Percentiles rank a stretch among this genome's conserved stretches.
phyloP scores from a whole-genome alignment of 306 rosid genomes.

The Cucumis hystrix region DNA sequence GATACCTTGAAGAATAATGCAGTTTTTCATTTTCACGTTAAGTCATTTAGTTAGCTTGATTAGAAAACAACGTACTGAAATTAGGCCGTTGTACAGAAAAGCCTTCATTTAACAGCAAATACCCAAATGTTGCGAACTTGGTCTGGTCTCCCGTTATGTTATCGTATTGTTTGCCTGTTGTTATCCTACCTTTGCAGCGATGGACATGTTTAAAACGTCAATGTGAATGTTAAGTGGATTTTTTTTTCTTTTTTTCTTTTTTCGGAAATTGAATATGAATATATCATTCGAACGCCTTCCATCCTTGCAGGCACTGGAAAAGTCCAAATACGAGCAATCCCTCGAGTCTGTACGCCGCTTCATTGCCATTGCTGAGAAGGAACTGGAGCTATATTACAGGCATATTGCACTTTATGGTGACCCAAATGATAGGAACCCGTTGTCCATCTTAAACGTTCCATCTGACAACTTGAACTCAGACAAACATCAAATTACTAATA shows the following conservation, averaged over 20 bases:
- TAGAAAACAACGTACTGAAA: background rate
- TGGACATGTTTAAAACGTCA: background rate
- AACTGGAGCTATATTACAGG: conserved; percentile 68
- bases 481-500: conserved; percentile 10
- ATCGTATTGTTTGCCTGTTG: background rate
- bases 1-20: background rate
- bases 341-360: conserved; percentile 73
- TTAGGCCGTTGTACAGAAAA: background rate
- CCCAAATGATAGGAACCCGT: conserved; percentile 49
- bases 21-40: background rate
- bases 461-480: conserved; percentile 16
- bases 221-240: background rate
- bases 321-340: conserved; percentile 81
- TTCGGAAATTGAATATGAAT: background rate
- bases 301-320: conserved; percentile 69
- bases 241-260: background rate
- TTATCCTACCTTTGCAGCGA: background rate
- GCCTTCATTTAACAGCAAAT: background rate
- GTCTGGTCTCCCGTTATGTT: background rate
- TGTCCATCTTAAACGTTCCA: conserved; percentile 42
- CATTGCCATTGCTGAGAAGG: conserved; percentile 75
- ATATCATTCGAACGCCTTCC: background rate
- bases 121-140: background rate
- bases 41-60: background rate
- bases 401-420: conserved; percentile 76